These are phyloP conservation scores for Senna tora DNA, from an alignment of 306 rosid genomes.

Conservation along the genomic window DNA sequence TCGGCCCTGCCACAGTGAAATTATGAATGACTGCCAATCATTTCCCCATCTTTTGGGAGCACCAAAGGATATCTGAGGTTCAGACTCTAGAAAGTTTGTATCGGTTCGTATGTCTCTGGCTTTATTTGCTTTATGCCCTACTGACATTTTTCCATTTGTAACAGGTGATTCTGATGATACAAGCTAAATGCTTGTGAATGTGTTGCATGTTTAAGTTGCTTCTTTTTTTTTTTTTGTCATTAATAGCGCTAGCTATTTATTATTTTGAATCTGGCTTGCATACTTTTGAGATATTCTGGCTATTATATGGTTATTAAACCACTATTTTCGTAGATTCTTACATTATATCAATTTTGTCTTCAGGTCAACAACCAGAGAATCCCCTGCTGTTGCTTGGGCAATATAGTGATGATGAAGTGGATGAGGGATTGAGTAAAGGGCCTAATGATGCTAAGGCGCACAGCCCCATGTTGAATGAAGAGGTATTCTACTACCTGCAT, in stretches of 20 bases:
- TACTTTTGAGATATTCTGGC: conserved; percentile 33
- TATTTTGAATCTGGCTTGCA: conserved; percentile 22
- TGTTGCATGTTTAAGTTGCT: conserved; percentile 35
- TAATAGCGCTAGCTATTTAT: conserved; percentile 10
- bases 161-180: conserved; percentile 77
- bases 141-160: conserved; percentile 73
- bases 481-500: conserved; percentile 50
- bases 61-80: conserved; percentile 70
- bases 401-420: conserved; percentile 87
- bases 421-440: conserved; percentile 59
- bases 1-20: conserved; percentile 74
- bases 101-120: conserved; percentile 97
- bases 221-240: conserved; percentile 34
- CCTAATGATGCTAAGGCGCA: conserved; percentile 41
- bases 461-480: conserved; percentile 53
- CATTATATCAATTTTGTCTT: conserved; percentile 53
- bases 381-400: conserved; percentile 92
- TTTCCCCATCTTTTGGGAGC: conserved; percentile 66
- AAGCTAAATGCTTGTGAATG: conserved; percentile 53
- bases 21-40: conserved; percentile 68
- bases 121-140: conserved; percentile 59
- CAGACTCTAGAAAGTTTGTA: conserved; percentile 65
- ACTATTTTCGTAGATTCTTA: conserved; percentile 48
- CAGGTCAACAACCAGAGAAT: conserved; percentile 77
- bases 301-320: conserved; percentile 26